Base-by-base conservation (phyloP, 1,139 yeast species). In the Wickerhamiella pararugosa region DNA sequence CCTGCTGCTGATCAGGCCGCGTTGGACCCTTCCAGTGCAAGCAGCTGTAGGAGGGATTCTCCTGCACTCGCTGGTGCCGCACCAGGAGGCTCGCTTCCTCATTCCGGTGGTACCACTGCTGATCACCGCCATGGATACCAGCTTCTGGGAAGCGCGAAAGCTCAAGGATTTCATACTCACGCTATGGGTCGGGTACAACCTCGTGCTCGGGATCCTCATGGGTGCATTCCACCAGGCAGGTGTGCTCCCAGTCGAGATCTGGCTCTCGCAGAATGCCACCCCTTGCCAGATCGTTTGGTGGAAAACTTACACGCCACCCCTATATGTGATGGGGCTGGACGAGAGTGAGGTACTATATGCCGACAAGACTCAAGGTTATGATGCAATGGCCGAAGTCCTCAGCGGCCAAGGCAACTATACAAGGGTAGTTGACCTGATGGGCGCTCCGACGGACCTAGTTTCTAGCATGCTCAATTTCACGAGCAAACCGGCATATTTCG, bases 281-380 rank as follows among this genome's bases (percentile, higher is more conserved):
- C 46, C 57, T 2, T 55, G 59, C 2, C 55, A 71, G 0, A 73
- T 77, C 33, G 55, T 84, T 2, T 90, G 94, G 90, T 90, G 97
- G 96, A 76, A 87, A 56, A 84, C 96, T 0, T 90, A 87, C 54
- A 71, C 86, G 1, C 97, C 97, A 0, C 97, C 98, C 0, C 70
- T 83, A 3, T 87, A 95, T 94, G 56, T 87, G 45, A 62, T 83
- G 39, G 82, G 79, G 2, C 49, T 51, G 37, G 59, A 56, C 2
- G 40, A 47, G 7, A 54, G 48, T 5, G 43, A 57, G 2, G 61
- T 62, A 2, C 43, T 47, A 5, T 47, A 49, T 29, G 43, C 53
- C 2, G 54, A 53, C 33, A 58, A 61, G 9, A 33, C 44, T 34
- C 34, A 29, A 1, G 39, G 38, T 10, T 11, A 33, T 6, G 39